Conservation (phyloP, 306 rosid species). For the Gillenia trifoliata region DNA sequence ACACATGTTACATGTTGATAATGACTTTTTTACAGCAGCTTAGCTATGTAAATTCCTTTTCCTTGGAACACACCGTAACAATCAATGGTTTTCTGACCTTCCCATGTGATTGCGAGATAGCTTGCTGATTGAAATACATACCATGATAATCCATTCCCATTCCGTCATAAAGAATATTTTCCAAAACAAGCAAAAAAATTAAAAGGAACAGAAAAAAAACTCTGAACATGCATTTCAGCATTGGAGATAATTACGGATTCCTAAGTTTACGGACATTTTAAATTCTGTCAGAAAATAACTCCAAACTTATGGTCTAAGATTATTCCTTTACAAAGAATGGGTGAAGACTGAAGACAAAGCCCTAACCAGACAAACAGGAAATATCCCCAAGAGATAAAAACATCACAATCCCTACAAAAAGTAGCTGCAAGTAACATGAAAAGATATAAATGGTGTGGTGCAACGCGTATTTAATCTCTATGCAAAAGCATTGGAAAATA, state of each 20-base stretch:
- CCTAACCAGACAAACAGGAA: not conserved
- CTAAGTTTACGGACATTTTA: not conserved
- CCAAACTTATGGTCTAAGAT: not conserved
- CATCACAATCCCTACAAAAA: not conserved
- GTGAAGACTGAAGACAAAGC: not conserved
- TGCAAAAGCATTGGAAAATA: not conserved
- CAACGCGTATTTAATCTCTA: too few relatives aligned
- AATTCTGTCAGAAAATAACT: not conserved
- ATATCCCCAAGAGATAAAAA: not conserved
- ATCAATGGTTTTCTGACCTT: not conserved
- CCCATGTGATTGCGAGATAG: not conserved
- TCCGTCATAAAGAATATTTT: not conserved
- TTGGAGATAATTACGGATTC: too few relatives aligned
- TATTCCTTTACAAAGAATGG: not conserved
- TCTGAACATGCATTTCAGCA: too few relatives aligned
- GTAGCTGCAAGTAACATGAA: not conserved
- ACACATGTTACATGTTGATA: not conserved
- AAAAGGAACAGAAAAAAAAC: too few relatives aligned
- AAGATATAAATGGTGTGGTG: not conserved
- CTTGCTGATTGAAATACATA: not conserved
- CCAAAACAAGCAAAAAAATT: not conserved
- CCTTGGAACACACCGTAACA: not conserved
- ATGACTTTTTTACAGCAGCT: not conserved
- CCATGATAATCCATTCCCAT: not conserved
- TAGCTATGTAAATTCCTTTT: not conserved